phyloP scores from a whole-genome alignment of 768 basidiomycete species.

The Rhizopogon roseolus region DNA sequence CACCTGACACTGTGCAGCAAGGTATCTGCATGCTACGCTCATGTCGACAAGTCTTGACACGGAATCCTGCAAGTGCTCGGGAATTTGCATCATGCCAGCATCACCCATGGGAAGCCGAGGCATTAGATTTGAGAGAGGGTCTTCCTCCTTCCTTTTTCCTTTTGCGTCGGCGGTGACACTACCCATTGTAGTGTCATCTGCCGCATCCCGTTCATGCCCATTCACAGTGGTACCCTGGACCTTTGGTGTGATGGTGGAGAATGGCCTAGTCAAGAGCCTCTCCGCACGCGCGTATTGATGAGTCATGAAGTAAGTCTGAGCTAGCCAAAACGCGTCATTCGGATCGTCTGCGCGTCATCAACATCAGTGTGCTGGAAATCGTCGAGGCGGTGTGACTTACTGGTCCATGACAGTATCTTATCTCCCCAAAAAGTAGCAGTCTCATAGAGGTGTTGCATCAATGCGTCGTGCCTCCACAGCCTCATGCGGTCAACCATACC shows the following conservation, averaged over 20 bases:
- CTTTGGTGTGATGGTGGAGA: slow-evolving; percentile 50
- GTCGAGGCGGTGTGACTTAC: slow-evolving; percentile 44
- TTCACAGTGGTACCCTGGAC: slow-evolving; percentile 25
- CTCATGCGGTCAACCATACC: slow-evolving; percentile 93
- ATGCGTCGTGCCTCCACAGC: slow-evolving; percentile 94
- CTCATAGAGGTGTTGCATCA: slow-evolving; percentile 97
- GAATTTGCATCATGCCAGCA: slow-evolving; percentile 65
- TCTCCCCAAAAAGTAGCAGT: slow-evolving; percentile 99
- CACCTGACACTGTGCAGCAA: slow-evolving; percentile 92
- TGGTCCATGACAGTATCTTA: slow-evolving; percentile 94
- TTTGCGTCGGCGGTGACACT: slow-evolving; percentile 36
- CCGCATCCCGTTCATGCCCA: slow-evolving; percentile 13
- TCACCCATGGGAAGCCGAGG: slow-evolving; percentile 68
- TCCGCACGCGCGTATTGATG: slow-evolving; percentile 95
- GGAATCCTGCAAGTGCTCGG: slow-evolving; percentile 56
- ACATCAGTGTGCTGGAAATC: not conserved
- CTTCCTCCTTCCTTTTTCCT: slow-evolving; percentile 62
- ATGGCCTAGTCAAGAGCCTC: slow-evolving; percentile 83
- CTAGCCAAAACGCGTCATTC: slow-evolving; percentile 99
- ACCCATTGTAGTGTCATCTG: slow-evolving; percentile 33
- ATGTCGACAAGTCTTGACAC: slow-evolving; percentile 85
- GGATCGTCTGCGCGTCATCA: slow-evolving; percentile 62
- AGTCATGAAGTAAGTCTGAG: slow-evolving; percentile 95
- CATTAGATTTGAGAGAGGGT: slow-evolving; percentile 30
- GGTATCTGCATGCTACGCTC: slow-evolving; percentile 93